Evolutionary conservation across 2,329 filamentous ascomycete genomes (phyloP).

Genomic region (Colletotrichum echinochloae): DNA sequence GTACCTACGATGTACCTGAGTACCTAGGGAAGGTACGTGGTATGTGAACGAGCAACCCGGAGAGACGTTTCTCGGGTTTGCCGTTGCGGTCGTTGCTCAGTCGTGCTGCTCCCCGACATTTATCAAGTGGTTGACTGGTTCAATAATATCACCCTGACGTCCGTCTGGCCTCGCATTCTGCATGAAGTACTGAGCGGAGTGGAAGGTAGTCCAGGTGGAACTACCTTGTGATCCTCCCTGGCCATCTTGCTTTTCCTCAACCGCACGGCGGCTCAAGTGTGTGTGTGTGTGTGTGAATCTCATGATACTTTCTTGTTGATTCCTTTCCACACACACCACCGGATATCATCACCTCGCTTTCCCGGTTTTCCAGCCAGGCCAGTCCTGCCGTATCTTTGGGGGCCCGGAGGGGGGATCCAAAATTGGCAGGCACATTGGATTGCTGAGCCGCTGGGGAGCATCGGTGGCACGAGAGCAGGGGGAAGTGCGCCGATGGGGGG

Average conservation of each 20-base stretch:
- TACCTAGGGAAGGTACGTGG: too few relatives aligned
- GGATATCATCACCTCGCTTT: background rate
- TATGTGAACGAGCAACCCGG: background rate
- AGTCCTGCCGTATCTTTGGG: background rate
- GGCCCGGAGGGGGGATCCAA: background rate
- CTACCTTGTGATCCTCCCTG: background rate
- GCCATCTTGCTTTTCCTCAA: background rate
- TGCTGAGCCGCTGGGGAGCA: constrained; percentile 34
- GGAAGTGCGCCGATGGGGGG: background rate
- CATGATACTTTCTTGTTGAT: too few relatives aligned
- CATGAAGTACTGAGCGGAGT: background rate
- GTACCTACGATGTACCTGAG: too few relatives aligned
- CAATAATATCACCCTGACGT: too few relatives aligned
- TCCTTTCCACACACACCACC: too few relatives aligned
- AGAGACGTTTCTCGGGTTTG: background rate
- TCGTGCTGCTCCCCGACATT: background rate
- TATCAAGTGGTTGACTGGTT: background rate
- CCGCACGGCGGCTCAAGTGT: background rate
- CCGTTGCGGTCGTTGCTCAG: background rate
- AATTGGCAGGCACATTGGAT: background rate
- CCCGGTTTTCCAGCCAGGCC: background rate
- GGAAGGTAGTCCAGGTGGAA: background rate
- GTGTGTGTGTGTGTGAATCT: too few relatives aligned
- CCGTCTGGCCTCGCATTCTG: background rate
- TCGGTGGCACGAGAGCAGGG: constrained; percentile 16